Conservation (phyloP, 1,284 basidiomycete genomes). For the Inonotus obliquus region DNA sequence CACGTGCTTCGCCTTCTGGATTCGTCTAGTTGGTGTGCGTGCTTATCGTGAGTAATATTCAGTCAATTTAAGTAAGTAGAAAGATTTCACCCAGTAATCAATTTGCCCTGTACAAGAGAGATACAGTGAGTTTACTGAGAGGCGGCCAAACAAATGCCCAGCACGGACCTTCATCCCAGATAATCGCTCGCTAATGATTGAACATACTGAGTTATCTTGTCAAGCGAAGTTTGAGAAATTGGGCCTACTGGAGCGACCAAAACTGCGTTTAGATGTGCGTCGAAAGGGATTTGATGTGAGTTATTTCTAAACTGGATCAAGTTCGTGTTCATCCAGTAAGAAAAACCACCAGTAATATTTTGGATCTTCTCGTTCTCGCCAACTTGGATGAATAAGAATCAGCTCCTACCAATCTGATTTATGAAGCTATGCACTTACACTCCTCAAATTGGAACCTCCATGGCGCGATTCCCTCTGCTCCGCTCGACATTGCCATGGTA, state of each 20-base stretch:
- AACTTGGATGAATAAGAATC: constrained; percentile 1
- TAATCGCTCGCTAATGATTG: constrained; percentile 18
- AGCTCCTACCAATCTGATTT: background rate
- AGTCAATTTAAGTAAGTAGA: background rate
- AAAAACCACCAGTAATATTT: constrained; percentile 17
- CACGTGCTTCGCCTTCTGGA: constrained; percentile 23
- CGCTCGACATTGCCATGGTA: constrained; percentile 21
- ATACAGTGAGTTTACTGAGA: background rate
- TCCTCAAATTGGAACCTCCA: constrained; percentile 21
- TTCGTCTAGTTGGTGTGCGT: constrained; percentile 15
- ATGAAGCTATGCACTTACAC: constrained; percentile 6
- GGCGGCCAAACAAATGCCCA: background rate
- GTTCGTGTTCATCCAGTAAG: constrained; percentile 21
- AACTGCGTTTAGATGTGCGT: constrained; percentile 19
- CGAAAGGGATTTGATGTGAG: constrained; percentile 20
- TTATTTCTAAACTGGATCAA: constrained; percentile 20
- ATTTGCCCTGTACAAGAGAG: constrained; percentile 6
- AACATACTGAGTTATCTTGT: background rate
- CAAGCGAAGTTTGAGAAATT: background rate
- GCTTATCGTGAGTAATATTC: background rate
- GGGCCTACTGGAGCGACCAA: constrained; percentile 20
- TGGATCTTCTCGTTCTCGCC: constrained; percentile 21
- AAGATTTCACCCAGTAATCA: constrained; percentile 20
- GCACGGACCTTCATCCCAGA: constrained; percentile 21
- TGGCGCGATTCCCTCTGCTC: constrained; percentile 19